Evolutionary conservation across 495 filamentous ascomycete species (phyloP).

Genomic region (Chlorociboria aeruginascens): DNA sequence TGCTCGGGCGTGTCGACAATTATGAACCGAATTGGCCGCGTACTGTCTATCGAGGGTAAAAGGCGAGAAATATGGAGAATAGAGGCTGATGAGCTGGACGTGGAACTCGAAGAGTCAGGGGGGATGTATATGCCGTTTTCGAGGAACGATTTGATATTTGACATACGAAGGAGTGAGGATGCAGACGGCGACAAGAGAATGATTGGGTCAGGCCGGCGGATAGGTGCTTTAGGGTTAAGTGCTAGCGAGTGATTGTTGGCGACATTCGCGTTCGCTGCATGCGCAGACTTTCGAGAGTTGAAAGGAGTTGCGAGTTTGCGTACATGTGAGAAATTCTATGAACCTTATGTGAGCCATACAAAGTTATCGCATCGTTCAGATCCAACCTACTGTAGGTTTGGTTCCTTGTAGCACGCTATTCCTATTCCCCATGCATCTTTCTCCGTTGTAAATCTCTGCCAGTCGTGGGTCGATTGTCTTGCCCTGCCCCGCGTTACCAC

Average conservation of each 20-base stretch:
- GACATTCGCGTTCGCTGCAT: conserved; percentile 36
- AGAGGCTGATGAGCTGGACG: conserved; percentile 44
- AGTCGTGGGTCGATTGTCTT: conserved; percentile 69
- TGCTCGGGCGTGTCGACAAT: conserved; percentile 84
- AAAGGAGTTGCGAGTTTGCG: conserved; percentile 77
- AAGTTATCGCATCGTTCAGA: neutral
- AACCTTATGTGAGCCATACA: conserved; percentile 12
- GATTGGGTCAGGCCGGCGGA: conserved; percentile 74
- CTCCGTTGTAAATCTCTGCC: conserved; percentile 78
- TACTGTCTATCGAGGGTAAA: conserved; percentile 60
- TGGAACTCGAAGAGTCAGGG: conserved; percentile 49
- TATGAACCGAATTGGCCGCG: conserved; percentile 77
- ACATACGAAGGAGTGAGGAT: conserved; percentile 91
- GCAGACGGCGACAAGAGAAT: conserved; percentile 98
- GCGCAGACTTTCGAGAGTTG: conserved; percentile 29
- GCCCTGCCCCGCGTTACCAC: conserved; percentile 33
- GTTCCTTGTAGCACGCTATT: conserved; percentile 80
- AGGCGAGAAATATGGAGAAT: conserved; percentile 76
- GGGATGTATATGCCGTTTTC: conserved; percentile 72
- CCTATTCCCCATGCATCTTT: conserved; percentile 82
- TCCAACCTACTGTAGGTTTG: conserved; percentile 66
- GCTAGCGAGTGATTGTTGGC: conserved; percentile 25
- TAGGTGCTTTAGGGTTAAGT: conserved; percentile 35
- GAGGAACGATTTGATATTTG: conserved; percentile 94
- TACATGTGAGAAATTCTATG: conserved; percentile 87